Percentiles rank a stretch among this genome's conserved stretches.
These are phyloP conservation scores for Saccharomyces hybrid DNA, from an alignment of 1,139 yeast species.

Conservation along the genomic window DNA sequence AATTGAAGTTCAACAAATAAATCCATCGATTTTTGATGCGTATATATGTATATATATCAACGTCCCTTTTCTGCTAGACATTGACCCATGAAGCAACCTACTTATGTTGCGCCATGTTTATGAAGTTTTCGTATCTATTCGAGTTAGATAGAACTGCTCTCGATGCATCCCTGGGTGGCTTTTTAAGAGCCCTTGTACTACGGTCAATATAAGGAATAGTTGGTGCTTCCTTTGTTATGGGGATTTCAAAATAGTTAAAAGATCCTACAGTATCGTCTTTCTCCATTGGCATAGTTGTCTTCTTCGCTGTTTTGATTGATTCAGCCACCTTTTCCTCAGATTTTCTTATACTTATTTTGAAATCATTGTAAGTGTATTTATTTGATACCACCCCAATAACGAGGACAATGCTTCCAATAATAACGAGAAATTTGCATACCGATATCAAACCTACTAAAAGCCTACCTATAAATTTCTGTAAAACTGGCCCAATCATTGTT, in stretches of 20 bases:
- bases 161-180: background rate
- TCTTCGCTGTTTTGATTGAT: conserved; percentile 1
- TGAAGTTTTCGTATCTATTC: conserved; percentile 16
- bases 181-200: background rate
- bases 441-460: conserved; percentile 14
- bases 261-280: conserved; percentile 13
- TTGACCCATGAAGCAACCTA: background rate
- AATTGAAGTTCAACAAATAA: background rate
- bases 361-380: background rate
- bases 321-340: conserved; percentile 1
- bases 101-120: conserved; percentile 13
- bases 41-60: background rate
- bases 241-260: conserved; percentile 21
- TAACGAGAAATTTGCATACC: conserved; percentile 14
- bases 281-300: background rate
- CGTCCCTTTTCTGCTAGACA: background rate
- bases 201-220: background rate
- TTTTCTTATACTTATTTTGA: background rate
- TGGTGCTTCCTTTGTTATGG: conserved; percentile 11
- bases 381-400: background rate
- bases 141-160: conserved; percentile 4
- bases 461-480: conserved; percentile 16
- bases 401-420: conserved; percentile 14
- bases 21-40: too few species aligned
- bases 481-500: conserved; percentile 15